Base-by-base conservation (phyloP, 306 rosid species). In the Mucuna pruriens region DNA sequence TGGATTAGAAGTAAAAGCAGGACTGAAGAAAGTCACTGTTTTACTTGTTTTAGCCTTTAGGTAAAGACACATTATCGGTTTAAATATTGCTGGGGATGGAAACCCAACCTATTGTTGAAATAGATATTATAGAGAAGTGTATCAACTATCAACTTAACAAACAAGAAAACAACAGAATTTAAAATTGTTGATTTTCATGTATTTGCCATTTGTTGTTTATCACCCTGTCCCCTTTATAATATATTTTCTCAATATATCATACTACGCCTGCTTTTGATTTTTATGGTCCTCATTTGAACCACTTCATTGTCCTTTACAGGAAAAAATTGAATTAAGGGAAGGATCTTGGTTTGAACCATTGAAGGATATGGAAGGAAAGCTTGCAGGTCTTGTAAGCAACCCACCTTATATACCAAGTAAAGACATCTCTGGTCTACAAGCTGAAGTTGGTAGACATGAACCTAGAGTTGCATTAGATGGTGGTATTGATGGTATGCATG, bases 311-410 rank as follows among this genome's bases (percentile, higher is more conserved):
- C 42, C 61, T 83, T 58, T 83, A 49, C 85, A 93, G 97, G 92
- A 91, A 75, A 74, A 76, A n/a, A 70, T 93, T 79, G 90, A 88
- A 75, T 0, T 91, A 61, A 86, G 97, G 86, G 89, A 88, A 85
- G 99, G 97, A 74, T 91, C 98, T 4, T 95, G 97, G 99, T 93
- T 91, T 61, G 89, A 89, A 46, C 98, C 98, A 9, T 79, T 93
- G 84, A 85, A 88, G 76, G 92, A 84, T 48, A 71, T 90, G 85
- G 87, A 84, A 80, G 92, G 97, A 74, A 85, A 83, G 74, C 88
- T 95, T 82, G 81, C 92, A 1, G 97, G 97, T 58, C 81, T 93
- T 62, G 86, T 95, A 23, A 95, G 99, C 77, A 93, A 95, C 82
- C 98, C 96, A 46, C 99, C 98, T 0, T 95, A 95, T 78, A 91